Base-by-base conservation (phyloP, 2,329 filamentous ascomycete genomes). In the Cladosporium phlei region DNA sequence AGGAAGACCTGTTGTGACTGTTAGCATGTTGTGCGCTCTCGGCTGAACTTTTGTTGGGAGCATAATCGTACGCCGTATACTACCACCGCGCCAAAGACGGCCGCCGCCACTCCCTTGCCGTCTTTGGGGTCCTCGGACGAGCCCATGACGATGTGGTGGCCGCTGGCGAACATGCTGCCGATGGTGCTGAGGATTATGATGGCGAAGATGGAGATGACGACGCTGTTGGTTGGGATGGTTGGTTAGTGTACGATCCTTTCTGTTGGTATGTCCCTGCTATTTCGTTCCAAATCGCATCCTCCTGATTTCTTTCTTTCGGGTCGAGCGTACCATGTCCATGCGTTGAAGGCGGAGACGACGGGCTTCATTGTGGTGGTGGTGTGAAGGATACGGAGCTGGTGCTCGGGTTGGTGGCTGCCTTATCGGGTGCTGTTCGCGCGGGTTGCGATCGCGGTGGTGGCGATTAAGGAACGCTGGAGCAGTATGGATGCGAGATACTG, bases 301-400 rank as follows among this genome's bases (percentile, higher is more conserved):
- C n/a, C n/a, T 38, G 10, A 27, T 19, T 4, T 38, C 17, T 50
- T 11, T n/a, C 29, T 8, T 17, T 27, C 20, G 29, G 19, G 16
- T 20, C 19, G 17, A 19, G 68, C 81, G 64, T 75, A 96, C 90
- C 90, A 95, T 74, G 83, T 88, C 89, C 90, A 96, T 63, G 90
- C 91, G 73, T 95, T 90, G 73, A 90, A 79, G 57, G 88, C 84
- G 65, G 88, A 86, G 59, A 97, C 87, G 65, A 97, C 76, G 58
- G 91, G 90, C 83, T 96, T 96, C 90, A 96, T 96, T 64, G 62
- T 80, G 45, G 35, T 47, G 28, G 21, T 25, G 37, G 21, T 40
- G 45, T n/a, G n/a, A n/a, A n/a, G n/a, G n/a, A n/a, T n/a, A n/a
- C n/a, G n/a, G n/a, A n/a, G n/a, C n/a, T n/a, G n/a, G n/a, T n/a